A percentile compares a stretch with the other conserved stretches of the same genome.
Conservation (phyloP, 2,329 filamentous ascomycete species). For the Nemania bipapillata region DNA sequence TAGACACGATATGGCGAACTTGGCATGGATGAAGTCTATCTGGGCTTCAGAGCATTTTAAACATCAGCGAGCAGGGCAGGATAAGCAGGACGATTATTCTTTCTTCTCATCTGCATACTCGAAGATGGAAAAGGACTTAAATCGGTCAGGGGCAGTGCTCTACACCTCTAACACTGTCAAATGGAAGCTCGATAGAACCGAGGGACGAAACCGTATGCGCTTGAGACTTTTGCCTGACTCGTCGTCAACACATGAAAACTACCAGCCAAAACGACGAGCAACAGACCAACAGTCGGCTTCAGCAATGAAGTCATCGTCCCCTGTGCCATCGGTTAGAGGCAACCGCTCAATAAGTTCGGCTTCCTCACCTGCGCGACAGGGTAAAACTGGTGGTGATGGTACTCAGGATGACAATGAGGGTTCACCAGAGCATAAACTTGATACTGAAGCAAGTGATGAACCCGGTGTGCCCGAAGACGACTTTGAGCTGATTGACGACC, state of each 20-base stretch:
- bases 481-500: slow-evolving; percentile 95
- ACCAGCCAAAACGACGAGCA: slow-evolving; percentile 82
- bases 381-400: slow-evolving; percentile 40
- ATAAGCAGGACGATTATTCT: slow-evolving; percentile 87
- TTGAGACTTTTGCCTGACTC: slow-evolving; percentile 85
- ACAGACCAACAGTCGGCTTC: slow-evolving; percentile 57
- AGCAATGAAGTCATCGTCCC: slow-evolving; percentile 50
- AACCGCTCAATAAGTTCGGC: slow-evolving; percentile 38
- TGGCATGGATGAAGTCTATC: slow-evolving; percentile 94
- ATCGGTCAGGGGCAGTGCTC: slow-evolving; percentile 83
- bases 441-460: slow-evolving; percentile 45
- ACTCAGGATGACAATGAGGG: slow-evolving; percentile 38
- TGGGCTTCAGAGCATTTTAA: slow-evolving; percentile 92
- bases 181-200: slow-evolving; percentile 95
- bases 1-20: slow-evolving; percentile 86
- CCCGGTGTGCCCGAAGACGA: slow-evolving; percentile 77
- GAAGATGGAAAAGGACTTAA: slow-evolving; percentile 81
- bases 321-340: slow-evolving; percentile 27
- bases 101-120: slow-evolving; percentile 81
- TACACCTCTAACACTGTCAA: slow-evolving; percentile 71
- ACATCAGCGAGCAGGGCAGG: slow-evolving; percentile 86
- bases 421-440: slow-evolving; percentile 44
- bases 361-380: slow-evolving; percentile 39
- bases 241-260: slow-evolving; percentile 73
- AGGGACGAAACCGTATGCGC: slow-evolving; percentile 94